Evolutionary conservation across 192 early-diverging fungal species (phyloP).

Genomic region (Coemansia aciculifera): DNA sequence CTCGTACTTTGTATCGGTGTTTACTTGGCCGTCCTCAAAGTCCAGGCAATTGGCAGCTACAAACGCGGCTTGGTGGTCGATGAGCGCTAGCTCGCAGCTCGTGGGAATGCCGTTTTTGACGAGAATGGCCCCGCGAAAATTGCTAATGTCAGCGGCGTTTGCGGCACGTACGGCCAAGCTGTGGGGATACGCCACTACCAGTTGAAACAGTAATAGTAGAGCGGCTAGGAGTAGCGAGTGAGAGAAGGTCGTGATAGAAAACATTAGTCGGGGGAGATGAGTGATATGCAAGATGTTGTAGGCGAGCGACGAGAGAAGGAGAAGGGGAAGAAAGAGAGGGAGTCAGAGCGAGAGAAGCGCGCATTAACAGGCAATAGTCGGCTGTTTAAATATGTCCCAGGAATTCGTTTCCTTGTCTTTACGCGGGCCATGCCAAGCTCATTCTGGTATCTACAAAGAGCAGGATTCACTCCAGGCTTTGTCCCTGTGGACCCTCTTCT

Average conservation of each 20-base stretch:
- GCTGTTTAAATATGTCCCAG: not conserved
- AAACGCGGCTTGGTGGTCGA: constrained; percentile 29
- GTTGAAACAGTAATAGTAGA: not conserved
- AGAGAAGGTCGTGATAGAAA: not conserved
- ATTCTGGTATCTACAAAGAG: not conserved
- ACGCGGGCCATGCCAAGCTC: not conserved
- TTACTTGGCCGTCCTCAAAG: not conserved
- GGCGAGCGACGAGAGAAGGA: not conserved
- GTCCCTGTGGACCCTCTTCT: not conserved
- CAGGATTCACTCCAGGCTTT: not conserved
- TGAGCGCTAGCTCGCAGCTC: constrained; percentile 31
- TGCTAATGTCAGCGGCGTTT: constrained; percentile 8
- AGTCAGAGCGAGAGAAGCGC: not conserved
- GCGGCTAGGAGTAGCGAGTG: not conserved
- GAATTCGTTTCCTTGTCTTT: not conserved
- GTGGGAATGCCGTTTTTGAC: constrained; percentile 33
- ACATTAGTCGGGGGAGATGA: not conserved
- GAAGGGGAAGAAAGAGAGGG: not conserved
- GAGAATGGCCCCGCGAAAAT: constrained; percentile 32
- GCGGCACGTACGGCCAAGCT: constrained; percentile 11
- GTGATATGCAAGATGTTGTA: not conserved
- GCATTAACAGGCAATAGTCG: not conserved
- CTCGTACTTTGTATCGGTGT: constrained; percentile 11
- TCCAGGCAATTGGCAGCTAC: constrained; percentile 33
- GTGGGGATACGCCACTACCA: not conserved